These are phyloP conservation scores for Hydrangea macrophylla DNA, from an alignment of 148 eudicot genomes.

Conservation along the genomic window DNA sequence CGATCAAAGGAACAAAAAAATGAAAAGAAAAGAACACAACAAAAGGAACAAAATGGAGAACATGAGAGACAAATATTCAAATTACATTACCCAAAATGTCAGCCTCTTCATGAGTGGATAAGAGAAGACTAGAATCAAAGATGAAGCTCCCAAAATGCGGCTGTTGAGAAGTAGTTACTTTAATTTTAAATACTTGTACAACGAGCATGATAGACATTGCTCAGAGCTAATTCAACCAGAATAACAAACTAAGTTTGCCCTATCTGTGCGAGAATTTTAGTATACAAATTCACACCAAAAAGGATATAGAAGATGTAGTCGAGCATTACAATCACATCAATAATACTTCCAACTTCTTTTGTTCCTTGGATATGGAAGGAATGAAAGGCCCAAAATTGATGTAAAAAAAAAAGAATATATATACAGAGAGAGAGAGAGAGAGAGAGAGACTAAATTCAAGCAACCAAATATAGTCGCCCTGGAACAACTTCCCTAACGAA, in stretches of 20 bases:
- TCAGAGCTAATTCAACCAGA: constrained; percentile 2
- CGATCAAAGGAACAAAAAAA: not conserved
- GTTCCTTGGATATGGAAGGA: too few species aligned
- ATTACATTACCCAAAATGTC: constrained; percentile 83
- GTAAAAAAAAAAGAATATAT: too few species aligned
- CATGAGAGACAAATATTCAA: not conserved
- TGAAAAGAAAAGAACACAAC: constrained; percentile 2
- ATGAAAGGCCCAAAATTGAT: too few species aligned
- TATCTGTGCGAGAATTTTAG: not conserved
- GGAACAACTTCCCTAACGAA: too few species aligned
- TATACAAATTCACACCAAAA: too few species aligned
- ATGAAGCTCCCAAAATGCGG: constrained; percentile 85
- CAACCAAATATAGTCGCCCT: not conserved
- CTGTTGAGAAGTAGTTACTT: constrained; percentile 33
- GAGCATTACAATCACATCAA: too few species aligned
- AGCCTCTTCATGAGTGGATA: constrained; percentile 98
- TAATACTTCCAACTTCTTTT: too few species aligned
- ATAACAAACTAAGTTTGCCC: not conserved
- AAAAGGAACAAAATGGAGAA: too few species aligned
- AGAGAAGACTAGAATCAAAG: constrained; percentile 84
- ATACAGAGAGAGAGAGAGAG: too few species aligned
- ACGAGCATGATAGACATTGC: not conserved
- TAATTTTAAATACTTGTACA: not conserved
- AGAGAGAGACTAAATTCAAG: not conserved
- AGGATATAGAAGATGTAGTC: too few species aligned